A percentile compares a stretch with the other conserved stretches of the same genome.
Evolutionary conservation across 441 rosid genomes (phyloP).

Genomic region (Erodium moschatum): DNA sequence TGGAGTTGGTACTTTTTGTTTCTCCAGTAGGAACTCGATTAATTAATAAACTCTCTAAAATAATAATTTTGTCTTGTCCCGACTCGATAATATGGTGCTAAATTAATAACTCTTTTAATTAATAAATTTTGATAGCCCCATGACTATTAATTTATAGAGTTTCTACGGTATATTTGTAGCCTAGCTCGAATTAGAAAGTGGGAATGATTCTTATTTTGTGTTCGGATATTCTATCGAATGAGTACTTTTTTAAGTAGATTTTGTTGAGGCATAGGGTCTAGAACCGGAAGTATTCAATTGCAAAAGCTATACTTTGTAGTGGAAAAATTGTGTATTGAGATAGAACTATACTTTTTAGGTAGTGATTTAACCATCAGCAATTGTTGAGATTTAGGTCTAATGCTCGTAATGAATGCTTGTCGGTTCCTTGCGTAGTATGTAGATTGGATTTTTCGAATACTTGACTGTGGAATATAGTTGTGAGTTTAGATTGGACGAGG

Average conservation of each 20-base stretch:
- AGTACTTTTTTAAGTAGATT: background rate
- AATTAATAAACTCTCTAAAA: no score
- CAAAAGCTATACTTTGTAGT: slow-evolving; percentile 1
- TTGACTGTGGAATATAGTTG: background rate
- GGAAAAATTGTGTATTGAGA: background rate
- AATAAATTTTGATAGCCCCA: no score
- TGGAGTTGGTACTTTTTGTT: background rate
- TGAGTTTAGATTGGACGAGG: background rate
- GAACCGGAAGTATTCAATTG: background rate
- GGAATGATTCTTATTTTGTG: no score
- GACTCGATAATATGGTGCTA: no score
- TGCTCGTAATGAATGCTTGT: background rate
- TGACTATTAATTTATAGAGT: no score
- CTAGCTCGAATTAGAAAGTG: background rate
- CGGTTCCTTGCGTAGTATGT: background rate
- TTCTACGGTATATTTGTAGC: background rate
- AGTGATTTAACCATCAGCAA: background rate
- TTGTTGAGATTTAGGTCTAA: background rate
- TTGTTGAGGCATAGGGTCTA: background rate
- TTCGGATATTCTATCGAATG: no score
- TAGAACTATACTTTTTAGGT: background rate
- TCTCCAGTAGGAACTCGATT: no score
- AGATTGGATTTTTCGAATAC: background rate
- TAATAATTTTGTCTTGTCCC: no score
- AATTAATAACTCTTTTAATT: no score